phyloP scores from a whole-genome alignment of 495 filamentous ascomycete genomes.

The Pyronema domesticum region DNA sequence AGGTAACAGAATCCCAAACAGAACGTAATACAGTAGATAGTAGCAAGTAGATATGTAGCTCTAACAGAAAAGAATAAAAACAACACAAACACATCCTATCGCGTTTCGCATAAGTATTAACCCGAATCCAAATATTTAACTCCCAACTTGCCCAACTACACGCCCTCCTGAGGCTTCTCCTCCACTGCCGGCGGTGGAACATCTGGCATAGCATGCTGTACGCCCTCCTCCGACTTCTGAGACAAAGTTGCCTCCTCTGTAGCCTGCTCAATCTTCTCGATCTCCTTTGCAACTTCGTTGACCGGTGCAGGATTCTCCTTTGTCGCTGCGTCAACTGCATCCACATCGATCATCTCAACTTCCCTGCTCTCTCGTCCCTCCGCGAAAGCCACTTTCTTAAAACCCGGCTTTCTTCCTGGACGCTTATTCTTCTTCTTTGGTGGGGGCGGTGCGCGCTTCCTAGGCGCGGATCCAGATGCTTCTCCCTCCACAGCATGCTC shows the following conservation, averaged over 20 bases:
- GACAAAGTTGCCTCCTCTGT: neutral
- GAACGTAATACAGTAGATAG: too few species aligned
- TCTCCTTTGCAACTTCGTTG: conserved; percentile 3
- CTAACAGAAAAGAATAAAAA: too few species aligned
- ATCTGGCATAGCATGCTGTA: neutral
- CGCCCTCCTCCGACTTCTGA: neutral
- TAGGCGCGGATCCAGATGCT: conserved; percentile 39
- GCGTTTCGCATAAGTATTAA: too few species aligned
- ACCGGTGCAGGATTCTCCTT: conserved; percentile 4
- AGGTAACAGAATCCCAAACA: too few species aligned
- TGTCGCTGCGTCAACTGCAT: conserved; percentile 11
- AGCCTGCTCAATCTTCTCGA: neutral
- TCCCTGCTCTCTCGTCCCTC: conserved; percentile 10
- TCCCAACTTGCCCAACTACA: too few species aligned
- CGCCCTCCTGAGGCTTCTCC: too few species aligned
- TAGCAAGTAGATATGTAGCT: too few species aligned
- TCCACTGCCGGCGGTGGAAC: too few species aligned
- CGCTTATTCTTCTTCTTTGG: conserved; percentile 48
- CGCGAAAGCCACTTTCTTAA: conserved; percentile 24
- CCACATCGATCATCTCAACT: conserved; percentile 14
- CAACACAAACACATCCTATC: too few species aligned
- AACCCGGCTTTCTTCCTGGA: conserved; percentile 19
- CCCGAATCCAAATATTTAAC: too few species aligned
- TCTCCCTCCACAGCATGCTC: conserved; percentile 36
- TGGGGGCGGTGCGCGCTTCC: conserved; percentile 51